phyloP scores from a whole-genome alignment of 2,329 filamentous ascomycete species.

The Monilinia vaccinii-corymbosi region DNA sequence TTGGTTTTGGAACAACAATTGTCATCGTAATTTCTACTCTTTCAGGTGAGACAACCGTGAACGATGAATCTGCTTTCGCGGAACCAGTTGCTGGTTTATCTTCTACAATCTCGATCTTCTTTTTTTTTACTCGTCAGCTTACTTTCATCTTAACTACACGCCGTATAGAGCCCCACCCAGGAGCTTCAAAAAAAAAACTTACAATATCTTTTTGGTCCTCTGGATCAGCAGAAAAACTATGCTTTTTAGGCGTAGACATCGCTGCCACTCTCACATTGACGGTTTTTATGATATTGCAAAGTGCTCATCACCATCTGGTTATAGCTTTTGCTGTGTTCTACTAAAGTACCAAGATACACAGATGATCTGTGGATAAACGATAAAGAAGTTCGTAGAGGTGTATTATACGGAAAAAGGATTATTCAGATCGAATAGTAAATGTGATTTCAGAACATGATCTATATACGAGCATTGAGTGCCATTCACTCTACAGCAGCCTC shows the following conservation, averaged over 20 bases:
- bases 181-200: background rate
- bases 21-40: background rate
- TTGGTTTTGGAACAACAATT: too few species aligned
- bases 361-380: background rate
- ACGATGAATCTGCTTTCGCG: background rate
- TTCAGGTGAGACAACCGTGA: background rate
- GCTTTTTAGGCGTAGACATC: background rate
- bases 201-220: background rate
- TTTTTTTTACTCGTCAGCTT: background rate
- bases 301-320: background rate
- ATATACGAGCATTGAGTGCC: background rate
- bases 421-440: background rate
- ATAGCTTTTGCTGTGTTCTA: background rate
- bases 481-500: background rate
- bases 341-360: background rate
- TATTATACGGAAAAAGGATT: background rate
- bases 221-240: too few species aligned
- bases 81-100: background rate
- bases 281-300: background rate
- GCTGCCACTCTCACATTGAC: background rate
- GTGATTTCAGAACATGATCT: background rate
- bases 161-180: background rate
- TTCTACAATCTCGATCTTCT: background rate
- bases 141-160: background rate
- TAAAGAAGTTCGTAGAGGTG: background rate